Evolutionary conservation across 2,329 filamentous ascomycete species (phyloP).

Genomic region (Colletotrichum scovillei): DNA sequence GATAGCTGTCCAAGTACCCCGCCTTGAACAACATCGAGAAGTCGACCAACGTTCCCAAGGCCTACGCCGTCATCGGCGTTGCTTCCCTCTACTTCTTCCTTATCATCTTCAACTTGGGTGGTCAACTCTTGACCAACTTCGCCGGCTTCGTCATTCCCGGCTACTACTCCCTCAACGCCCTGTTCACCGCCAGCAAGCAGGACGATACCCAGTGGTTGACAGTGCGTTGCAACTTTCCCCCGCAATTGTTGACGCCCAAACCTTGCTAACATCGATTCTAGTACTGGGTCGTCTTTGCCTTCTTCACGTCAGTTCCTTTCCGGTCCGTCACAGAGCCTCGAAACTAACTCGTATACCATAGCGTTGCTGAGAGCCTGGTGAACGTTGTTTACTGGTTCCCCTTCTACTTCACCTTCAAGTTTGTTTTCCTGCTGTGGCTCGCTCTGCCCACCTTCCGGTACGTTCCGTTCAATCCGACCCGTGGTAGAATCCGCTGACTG

Average conservation of each 20-base stretch:
- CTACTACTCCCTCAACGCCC: constrained; percentile 84
- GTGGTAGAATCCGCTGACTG: constrained; percentile 36
- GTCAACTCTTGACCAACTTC: constrained; percentile 88
- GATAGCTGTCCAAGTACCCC: constrained; percentile 86
- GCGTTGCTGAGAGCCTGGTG: constrained; percentile 82
- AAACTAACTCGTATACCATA: constrained; percentile 42
- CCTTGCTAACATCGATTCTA: constrained; percentile 44
- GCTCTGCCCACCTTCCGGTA: constrained; percentile 94
- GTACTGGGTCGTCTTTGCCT: constrained; percentile 91
- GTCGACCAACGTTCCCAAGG: constrained; percentile 85
- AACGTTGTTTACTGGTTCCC: constrained; percentile 95
- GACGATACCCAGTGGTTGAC: constrained; percentile 88
- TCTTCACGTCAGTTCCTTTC: constrained; percentile 71
- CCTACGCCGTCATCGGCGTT: constrained; percentile 82
- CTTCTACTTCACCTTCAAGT: constrained; percentile 99
- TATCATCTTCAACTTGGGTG: constrained; percentile 92
- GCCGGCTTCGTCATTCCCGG: constrained; percentile 85
- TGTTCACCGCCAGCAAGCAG: constrained; percentile 77
- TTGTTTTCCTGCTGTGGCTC: constrained; percentile 97
- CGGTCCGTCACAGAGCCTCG: constrained; percentile 8
- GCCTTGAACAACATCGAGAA: constrained; percentile 87
- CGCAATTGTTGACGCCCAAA: constrained; percentile 24
- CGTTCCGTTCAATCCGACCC: constrained; percentile 48
- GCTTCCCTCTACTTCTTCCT: constrained; percentile 88
- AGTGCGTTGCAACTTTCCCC: constrained; percentile 57